Conservation (phyloP, 2,329 filamentous ascomycete species). For the Erysiphe neolycopersici region DNA sequence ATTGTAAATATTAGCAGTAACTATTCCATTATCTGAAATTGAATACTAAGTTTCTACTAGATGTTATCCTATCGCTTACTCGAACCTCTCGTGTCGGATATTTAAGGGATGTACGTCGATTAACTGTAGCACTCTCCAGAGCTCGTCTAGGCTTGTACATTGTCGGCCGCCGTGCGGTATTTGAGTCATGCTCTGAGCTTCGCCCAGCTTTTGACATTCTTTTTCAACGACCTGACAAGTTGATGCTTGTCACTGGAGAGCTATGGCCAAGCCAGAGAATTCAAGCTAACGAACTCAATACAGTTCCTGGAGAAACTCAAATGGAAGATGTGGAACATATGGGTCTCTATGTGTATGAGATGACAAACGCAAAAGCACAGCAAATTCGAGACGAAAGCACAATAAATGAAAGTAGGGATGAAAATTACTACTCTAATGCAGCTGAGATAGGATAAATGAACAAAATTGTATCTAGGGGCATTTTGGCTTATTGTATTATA, state of each 20-base stretch:
- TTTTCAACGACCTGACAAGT: constrained; percentile 50
- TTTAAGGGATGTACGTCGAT: constrained; percentile 69
- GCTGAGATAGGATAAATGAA: too few relatives aligned
- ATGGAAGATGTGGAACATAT: constrained; percentile 90
- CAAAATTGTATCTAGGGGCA: too few relatives aligned
- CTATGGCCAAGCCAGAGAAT: constrained; percentile 45
- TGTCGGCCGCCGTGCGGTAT: constrained; percentile 64
- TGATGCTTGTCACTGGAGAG: constrained; percentile 61
- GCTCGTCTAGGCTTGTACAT: constrained; percentile 81
- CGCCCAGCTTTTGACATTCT: constrained; percentile 63
- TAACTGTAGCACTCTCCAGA: constrained; percentile 84
- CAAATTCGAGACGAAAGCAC: constrained; percentile 6
- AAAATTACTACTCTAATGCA: too few relatives aligned
- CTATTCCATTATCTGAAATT: not conserved
- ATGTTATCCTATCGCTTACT: constrained; percentile 80
- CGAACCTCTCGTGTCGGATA: constrained; percentile 77
- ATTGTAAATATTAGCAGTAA: constrained; percentile 38
- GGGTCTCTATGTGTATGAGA: constrained; percentile 88
- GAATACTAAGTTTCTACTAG: constrained; percentile 18
- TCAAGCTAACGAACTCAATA: constrained; percentile 18
- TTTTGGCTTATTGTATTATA: too few relatives aligned
- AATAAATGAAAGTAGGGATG: not conserved
- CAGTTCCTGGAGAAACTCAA: constrained; percentile 29
- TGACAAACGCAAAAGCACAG: constrained; percentile 34
- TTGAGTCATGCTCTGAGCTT: constrained; percentile 71